Evolutionary conservation across 345 rosid species (phyloP).

Genomic region (Gossypium bickii): DNA sequence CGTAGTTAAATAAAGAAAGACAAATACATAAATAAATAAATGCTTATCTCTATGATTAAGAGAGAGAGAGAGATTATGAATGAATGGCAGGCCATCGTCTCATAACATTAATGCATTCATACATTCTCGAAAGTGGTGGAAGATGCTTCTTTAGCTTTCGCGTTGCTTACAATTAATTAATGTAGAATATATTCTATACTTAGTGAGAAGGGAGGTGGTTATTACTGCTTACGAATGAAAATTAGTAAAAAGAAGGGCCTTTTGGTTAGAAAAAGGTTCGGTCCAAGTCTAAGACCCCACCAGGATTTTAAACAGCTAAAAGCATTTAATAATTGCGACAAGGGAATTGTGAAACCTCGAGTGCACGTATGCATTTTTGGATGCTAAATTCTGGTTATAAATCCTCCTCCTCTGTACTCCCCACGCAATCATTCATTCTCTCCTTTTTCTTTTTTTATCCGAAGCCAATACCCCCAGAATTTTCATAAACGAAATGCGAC

Average conservation of each 20-base stretch:
- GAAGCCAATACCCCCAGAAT: not conserved
- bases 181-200: too few species aligned
- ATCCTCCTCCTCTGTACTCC: not conserved
- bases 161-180: not conserved
- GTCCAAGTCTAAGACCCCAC: not conserved
- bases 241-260: not conserved
- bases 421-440: not conserved
- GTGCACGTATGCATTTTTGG: constrained; percentile 12
- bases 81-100: not conserved
- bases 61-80: not conserved
- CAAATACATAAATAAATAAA: not conserved
- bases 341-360: constrained; percentile 2
- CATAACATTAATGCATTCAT: not conserved
- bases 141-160: not conserved
- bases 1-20: not conserved
- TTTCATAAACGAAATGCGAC: constrained; percentile 13
- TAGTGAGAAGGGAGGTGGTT: too few species aligned
- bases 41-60: not conserved
- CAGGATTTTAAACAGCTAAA: not conserved
- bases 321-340: not conserved
- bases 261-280: not conserved
- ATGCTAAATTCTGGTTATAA: constrained; percentile 1
- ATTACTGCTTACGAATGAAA: too few species aligned
- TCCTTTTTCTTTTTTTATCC: too few species aligned
- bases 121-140: not conserved